Evolutionary conservation across 2,329 filamentous ascomycete species (phyloP).

Genomic region (Apiospora pterosperma): DNA sequence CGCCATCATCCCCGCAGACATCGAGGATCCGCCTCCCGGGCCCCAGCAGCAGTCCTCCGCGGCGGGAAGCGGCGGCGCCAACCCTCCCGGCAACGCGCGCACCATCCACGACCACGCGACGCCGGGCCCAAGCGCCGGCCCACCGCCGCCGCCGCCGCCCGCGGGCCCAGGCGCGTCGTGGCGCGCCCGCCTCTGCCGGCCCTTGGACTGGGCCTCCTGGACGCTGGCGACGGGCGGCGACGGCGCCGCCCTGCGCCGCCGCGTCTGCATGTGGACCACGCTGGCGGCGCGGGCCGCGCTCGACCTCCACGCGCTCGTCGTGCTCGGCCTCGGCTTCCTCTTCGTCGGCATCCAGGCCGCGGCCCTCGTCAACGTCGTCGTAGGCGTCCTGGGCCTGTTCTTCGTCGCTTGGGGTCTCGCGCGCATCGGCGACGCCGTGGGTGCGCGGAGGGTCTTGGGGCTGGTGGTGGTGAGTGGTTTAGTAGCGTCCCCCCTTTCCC

Average conservation of each 20-base stretch:
- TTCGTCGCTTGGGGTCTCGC: constrained; percentile 5
- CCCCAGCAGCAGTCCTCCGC: neutral
- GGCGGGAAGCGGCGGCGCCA: neutral
- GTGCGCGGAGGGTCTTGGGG: neutral
- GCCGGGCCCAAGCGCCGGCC: neutral
- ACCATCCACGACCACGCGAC: neutral
- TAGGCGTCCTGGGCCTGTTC: constrained; percentile 3
- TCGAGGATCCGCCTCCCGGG: neutral
- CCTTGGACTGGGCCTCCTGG: constrained; percentile 5
- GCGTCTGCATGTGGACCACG: constrained; percentile 8
- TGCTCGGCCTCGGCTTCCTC: neutral
- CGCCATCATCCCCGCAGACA: constrained; percentile 5
- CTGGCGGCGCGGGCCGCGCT: neutral
- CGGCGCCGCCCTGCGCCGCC: neutral
- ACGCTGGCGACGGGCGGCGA: constrained; percentile 5
- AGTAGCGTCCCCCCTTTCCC: no score
- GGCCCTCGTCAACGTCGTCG: neutral
- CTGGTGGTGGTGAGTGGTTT: neutral
- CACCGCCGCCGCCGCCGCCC: neutral
- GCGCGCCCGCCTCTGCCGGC: constrained; percentile 5
- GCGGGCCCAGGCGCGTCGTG: neutral
- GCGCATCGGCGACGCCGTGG: neutral
- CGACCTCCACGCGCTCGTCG: neutral
- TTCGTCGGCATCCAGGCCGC: neutral
- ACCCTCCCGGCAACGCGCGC: neutral